A percentile compares a stretch with the other conserved stretches of the same genome.
phyloP scores from a whole-genome alignment of 352 stramenopile species.

The Phytophthora europaea region DNA sequence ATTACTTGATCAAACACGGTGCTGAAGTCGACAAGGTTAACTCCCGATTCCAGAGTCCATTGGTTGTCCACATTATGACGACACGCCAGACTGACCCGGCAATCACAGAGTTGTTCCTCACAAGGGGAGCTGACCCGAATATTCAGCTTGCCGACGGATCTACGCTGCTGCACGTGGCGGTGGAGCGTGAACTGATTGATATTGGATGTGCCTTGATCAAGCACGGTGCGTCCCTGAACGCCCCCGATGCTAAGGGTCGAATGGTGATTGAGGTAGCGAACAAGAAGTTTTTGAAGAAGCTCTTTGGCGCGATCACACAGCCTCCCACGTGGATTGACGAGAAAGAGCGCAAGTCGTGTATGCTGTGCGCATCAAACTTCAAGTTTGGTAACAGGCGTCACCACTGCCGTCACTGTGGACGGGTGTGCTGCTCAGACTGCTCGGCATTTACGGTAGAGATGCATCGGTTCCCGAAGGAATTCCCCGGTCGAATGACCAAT shows the following conservation, averaged over 20 bases:
- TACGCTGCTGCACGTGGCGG: constrained; percentile 84
- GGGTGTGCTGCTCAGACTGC: constrained; percentile 89
- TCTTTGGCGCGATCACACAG: constrained; percentile 81
- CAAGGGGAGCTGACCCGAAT: constrained; percentile 72
- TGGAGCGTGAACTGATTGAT: constrained; percentile 86
- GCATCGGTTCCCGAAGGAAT: constrained; percentile 87
- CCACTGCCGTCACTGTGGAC: constrained; percentile 88
- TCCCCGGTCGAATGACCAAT: constrained; percentile 70
- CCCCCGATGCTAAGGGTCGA: constrained; percentile 73
- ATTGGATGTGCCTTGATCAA: constrained; percentile 79
- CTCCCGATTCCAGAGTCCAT: constrained; percentile 74
- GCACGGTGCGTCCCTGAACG: constrained; percentile 79
- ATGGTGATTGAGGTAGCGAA: constrained; percentile 83
- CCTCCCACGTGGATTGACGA: constrained; percentile 87
- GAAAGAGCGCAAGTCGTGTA: constrained; percentile 76
- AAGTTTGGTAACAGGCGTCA: constrained; percentile 86
- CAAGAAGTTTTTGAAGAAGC: constrained; percentile 86
- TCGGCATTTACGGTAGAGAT: constrained; percentile 84
- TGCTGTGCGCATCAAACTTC: constrained; percentile 77
- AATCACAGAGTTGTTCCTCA: constrained; percentile 80
- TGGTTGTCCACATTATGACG: constrained; percentile 90
- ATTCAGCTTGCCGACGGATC: constrained; percentile 84
- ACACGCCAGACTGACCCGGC: constrained; percentile 85
- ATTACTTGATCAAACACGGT: constrained; percentile 88
- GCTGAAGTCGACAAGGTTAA: constrained; percentile 90